These are phyloP conservation scores for Perilla frutescens DNA, from an alignment of 257 asterid genomes.

Conservation along the genomic window DNA sequence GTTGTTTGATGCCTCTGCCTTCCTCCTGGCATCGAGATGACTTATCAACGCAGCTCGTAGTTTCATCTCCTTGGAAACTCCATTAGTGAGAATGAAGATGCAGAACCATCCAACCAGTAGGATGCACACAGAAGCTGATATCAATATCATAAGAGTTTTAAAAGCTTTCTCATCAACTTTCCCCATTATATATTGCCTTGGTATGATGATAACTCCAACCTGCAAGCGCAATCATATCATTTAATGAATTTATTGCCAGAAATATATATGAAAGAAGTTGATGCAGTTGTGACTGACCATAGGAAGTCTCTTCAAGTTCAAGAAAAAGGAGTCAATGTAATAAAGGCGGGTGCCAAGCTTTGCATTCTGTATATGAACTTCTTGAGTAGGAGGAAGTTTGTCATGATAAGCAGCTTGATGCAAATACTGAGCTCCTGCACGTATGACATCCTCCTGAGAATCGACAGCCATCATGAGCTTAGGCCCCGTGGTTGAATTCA, in stretches of 20 bases:
- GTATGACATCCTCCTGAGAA: slow-evolving; percentile 70
- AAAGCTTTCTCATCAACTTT: slow-evolving; percentile 81
- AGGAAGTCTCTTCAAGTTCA: slow-evolving; percentile 90
- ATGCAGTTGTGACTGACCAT: slow-evolving; percentile 54
- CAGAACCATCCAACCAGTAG: slow-evolving; percentile 80
- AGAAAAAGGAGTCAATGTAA: slow-evolving; percentile 83
- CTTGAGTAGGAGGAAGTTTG: slow-evolving; percentile 65
- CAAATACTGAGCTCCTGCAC: slow-evolving; percentile 79
- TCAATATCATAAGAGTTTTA: slow-evolving; percentile 68
- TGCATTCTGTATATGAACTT: slow-evolving; percentile 87
- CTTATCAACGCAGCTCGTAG: slow-evolving; percentile 80
- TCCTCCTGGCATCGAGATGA: slow-evolving; percentile 89
- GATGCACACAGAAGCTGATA: slow-evolving; percentile 85
- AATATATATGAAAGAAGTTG: too few species aligned
- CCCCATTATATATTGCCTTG: slow-evolving; percentile 92
- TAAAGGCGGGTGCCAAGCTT: slow-evolving; percentile 68
- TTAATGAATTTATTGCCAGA: too few species aligned
- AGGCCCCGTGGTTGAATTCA: slow-evolving; percentile 63
- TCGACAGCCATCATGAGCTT: slow-evolving; percentile 84
- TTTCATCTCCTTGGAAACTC: slow-evolving; percentile 95
- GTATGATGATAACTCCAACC: slow-evolving; percentile 92
- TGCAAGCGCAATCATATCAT: slow-evolving; percentile 46
- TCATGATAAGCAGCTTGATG: slow-evolving; percentile 52
- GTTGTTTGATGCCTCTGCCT: slow-evolving; percentile 93
- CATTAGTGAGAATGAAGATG: slow-evolving; percentile 83